Evolutionary conservation across 2,329 filamentous ascomycete species (phyloP), one percentile per base, ranked within the genome.

Genomic region (Arthrobotrys sinensis): DNA sequence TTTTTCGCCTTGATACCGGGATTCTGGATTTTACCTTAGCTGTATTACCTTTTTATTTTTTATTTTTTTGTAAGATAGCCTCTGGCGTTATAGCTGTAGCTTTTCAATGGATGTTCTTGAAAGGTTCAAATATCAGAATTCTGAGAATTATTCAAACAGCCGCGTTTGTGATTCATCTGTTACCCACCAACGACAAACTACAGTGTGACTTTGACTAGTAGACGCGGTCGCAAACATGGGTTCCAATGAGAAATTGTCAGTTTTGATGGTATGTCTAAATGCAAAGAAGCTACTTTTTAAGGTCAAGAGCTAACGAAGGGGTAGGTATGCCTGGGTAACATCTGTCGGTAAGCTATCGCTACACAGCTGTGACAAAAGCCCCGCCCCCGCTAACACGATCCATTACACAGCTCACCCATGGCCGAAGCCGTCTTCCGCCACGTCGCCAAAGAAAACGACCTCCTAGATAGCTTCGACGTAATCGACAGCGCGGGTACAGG

Each of bases 401-500:
- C 21, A 12, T 38, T 6, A 48, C 7, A 28, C 28, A 82, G 81
- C 78, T 97, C 94, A 6, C 93, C 96, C 36, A 98, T 99, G 96
- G 93, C 94, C 53, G 95, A 98, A 86, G 96, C 93, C 62, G 92
- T 97, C 80, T 98, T 99, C 86, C 90, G 90, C 75, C 89, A 91
- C 77, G 86, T 96, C 46, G 88, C 88, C 46, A 87, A 88, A 80
- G 88, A 91, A 75, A 85, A 88, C 55, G 87, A 89, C 24, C 90
- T 90, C 82, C 86, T 88, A 81, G 86, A 85, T 55, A 85, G 87
- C 77, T 90, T 97, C 82, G 86, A 86, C 14, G 86, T 86, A 76
- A 90, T 97, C 81, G 96, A 98, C 84, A 96, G 93, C 7, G 96
- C 93, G 84, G 96, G 96, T 62, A 99, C 96, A 16, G 89, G 88